phyloP scores from a whole-genome alignment of 352 stramenopile species.

The Phytophthora fragariae region DNA sequence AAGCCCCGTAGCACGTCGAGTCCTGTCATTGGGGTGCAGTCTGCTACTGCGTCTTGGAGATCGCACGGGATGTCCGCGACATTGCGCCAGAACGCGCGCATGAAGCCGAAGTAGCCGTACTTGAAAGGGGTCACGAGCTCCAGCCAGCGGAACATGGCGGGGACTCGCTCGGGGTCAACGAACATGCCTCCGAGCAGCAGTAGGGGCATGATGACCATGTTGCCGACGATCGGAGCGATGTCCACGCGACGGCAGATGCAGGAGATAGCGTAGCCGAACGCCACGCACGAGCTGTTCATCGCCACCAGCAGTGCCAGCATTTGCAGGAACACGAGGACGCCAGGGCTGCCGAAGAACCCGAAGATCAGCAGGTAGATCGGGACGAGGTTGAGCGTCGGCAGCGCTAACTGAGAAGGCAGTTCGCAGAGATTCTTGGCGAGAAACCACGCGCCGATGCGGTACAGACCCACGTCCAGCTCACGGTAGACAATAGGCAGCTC shows the following conservation, averaged over 20 bases:
- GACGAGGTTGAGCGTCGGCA: slow-evolving; percentile 44
- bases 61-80: slow-evolving; percentile 40
- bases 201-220: slow-evolving; percentile 56
- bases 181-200: slow-evolving; percentile 59
- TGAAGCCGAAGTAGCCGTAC: slow-evolving; percentile 58
- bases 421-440: slow-evolving; percentile 57
- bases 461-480: slow-evolving; percentile 47
- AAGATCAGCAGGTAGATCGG: slow-evolving; percentile 50
- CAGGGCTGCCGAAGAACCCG: slow-evolving; percentile 28
- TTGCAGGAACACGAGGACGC: slow-evolving; percentile 34
- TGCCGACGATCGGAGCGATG: slow-evolving; percentile 52
- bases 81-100: slow-evolving; percentile 47
- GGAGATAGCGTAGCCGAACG: slow-evolving; percentile 53
- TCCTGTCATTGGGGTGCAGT: slow-evolving; percentile 45
- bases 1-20: slow-evolving; percentile 50
- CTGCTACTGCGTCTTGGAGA: slow-evolving; percentile 13
- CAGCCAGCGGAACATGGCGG: slow-evolving; percentile 51
- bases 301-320: slow-evolving; percentile 41
- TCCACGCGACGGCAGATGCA: slow-evolving; percentile 51
- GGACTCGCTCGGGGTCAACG: slow-evolving; percentile 46
- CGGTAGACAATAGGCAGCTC: slow-evolving; percentile 53
- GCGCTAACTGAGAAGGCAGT: slow-evolving; percentile 37
- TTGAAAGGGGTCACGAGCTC: slow-evolving; percentile 56
- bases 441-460: slow-evolving; percentile 46
- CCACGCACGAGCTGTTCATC: slow-evolving; percentile 47